phyloP scores from a whole-genome alignment of 306 rosid genomes.

The Vigna radiata region DNA sequence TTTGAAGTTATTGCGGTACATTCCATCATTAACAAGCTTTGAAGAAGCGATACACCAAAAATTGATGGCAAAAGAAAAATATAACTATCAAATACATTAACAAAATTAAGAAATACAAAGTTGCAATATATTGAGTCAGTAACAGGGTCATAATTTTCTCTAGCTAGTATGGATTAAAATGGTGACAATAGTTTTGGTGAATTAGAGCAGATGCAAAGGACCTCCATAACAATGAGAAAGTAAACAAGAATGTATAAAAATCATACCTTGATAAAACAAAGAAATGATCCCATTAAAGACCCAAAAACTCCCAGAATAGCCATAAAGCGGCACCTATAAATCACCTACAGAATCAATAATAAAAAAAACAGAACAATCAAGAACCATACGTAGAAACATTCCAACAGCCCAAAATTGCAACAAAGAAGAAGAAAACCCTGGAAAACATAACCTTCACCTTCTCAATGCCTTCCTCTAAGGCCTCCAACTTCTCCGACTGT shows the following conservation, averaged over 20 bases:
- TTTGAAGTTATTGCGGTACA: too few species aligned
- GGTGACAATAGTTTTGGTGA: not conserved
- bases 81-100: too few species aligned
- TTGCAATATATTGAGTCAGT: too few species aligned
- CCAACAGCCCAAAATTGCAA: not conserved
- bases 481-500: conserved; percentile 38
- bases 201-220: not conserved
- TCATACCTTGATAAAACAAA: conserved; percentile 84
- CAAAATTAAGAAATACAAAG: too few species aligned
- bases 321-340: conserved; percentile 81
- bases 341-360: conserved; percentile 53
- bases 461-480: conserved; percentile 66
- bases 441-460: conserved; percentile 49
- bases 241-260: conserved; percentile 12
- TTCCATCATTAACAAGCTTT: too few species aligned
- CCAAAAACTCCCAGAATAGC: conserved; percentile 87
- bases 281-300: conserved; percentile 75
- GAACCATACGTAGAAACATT: not conserved
- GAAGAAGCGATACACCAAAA: too few species aligned
- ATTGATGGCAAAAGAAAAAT: too few species aligned
- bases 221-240: not conserved
- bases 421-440: not conserved
- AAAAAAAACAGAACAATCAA: conserved; percentile 4
- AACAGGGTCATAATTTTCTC: not conserved
- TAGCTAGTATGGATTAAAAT: not conserved